Conservation (phyloP, 148 eudicot species). For the Talinum fruticosum region DNA sequence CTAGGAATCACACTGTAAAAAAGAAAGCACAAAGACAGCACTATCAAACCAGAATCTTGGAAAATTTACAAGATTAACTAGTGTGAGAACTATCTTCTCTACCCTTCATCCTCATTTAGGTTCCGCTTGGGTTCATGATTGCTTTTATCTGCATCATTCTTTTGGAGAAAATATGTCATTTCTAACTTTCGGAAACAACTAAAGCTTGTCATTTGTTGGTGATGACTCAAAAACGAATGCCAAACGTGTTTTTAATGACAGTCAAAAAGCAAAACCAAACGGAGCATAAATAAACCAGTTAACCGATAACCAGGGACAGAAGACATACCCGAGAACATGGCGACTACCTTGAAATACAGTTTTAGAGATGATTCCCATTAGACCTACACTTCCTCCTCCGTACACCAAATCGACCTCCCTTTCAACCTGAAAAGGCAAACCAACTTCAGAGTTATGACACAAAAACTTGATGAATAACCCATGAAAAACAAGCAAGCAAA, state of each 20-base stretch:
- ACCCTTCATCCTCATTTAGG: neutral
- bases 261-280: neutral
- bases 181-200: neutral
- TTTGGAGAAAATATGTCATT: neutral
- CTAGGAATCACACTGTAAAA: constrained; percentile 56
- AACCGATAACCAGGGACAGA: no score
- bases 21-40: constrained; percentile 4
- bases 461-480: neutral
- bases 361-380: constrained; percentile 76
- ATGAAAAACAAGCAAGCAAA: neutral
- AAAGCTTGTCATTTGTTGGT: neutral
- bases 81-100: no score
- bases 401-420: constrained; percentile 63
- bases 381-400: constrained; percentile 82
- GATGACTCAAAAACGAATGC: neutral
- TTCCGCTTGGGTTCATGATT: neutral
- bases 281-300: neutral
- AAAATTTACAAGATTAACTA: neutral
- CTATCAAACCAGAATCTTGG: neutral
- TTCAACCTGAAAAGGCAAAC: constrained; percentile 40
- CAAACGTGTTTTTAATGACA: neutral
- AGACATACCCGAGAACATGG: constrained; percentile 69
- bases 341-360: constrained; percentile 70
- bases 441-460: neutral
- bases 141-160: neutral